Percentiles rank a stretch among this genome's conserved stretches.
Evolutionary conservation across 805 yeast species (phyloP).

Genomic region (Nakazawaea ishiwadae): DNA sequence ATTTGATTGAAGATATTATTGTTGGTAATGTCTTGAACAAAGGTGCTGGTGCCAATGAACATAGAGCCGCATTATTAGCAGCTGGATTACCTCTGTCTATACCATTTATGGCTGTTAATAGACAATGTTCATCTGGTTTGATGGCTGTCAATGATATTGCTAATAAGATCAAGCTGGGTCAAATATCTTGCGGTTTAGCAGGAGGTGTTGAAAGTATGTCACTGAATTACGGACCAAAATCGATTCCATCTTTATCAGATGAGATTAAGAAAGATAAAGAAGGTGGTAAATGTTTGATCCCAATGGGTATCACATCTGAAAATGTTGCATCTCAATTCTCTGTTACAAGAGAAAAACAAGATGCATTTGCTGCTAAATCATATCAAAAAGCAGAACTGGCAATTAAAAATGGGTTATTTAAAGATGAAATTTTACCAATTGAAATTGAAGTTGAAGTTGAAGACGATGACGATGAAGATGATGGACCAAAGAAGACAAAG

Average conservation of each 20-base stretch:
- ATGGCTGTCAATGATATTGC: constrained; percentile 90
- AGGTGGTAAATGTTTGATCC: constrained; percentile 73
- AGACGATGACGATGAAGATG: constrained; percentile 55
- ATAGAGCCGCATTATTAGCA: constrained; percentile 85
- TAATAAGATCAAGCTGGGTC: constrained; percentile 75
- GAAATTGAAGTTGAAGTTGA: constrained; percentile 52
- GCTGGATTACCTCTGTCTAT: constrained; percentile 84
- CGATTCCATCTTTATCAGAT: constrained; percentile 59
- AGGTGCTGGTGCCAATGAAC: constrained; percentile 95
- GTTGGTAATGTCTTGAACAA: constrained; percentile 89
- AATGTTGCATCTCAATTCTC: constrained; percentile 70
- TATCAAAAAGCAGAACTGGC: constrained; percentile 83
- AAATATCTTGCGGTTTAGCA: constrained; percentile 87
- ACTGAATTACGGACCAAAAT: constrained; percentile 77
- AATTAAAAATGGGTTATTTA: constrained; percentile 64
- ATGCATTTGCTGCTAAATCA: constrained; percentile 83
- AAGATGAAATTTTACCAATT: constrained; percentile 85
- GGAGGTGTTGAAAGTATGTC: constrained; percentile 95
- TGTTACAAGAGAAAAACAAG: constrained; percentile 71
- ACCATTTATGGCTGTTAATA: constrained; percentile 80
- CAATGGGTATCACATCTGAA: constrained; percentile 96
- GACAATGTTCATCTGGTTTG: constrained; percentile 94
- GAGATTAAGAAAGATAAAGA: constrained; percentile 32
- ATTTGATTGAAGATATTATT: constrained; percentile 73
- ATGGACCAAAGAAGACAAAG: constrained; percentile 30